Conservation (phyloP, 2,329 filamentous ascomycete species). For the Xylaria sp. region DNA sequence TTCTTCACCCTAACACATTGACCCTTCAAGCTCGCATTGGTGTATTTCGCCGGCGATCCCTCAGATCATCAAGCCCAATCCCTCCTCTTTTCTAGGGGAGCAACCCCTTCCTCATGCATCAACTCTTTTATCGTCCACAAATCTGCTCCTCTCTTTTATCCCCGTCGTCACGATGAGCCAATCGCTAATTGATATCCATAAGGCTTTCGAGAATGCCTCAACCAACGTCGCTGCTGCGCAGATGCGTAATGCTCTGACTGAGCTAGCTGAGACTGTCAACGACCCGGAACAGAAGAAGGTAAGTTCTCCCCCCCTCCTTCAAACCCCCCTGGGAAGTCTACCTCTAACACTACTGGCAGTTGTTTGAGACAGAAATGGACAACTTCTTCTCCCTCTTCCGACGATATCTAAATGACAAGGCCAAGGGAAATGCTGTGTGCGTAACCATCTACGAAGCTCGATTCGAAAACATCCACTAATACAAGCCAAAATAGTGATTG, state of each 20-base stretch:
- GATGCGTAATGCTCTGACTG: constrained; percentile 98
- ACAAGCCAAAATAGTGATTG: constrained; percentile 73
- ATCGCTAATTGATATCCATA: constrained; percentile 50
- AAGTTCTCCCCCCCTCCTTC: constrained; percentile 43
- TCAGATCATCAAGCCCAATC: neutral
- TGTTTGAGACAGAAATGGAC: constrained; percentile 99
- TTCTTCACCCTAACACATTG: neutral
- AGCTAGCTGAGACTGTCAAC: constrained; percentile 87
- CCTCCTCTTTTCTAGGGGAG: neutral
- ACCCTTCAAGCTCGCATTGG: neutral
- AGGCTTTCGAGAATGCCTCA: constrained; percentile 99
- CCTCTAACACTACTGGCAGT: constrained; percentile 57
- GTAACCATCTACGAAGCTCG: constrained; percentile 46
- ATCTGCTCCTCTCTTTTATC: neutral
- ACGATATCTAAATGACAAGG: constrained; percentile 97
- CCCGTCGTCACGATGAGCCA: constrained; percentile 21
- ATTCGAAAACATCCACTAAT: constrained; percentile 16
- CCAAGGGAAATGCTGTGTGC: constrained; percentile 91
- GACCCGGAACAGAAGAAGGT: constrained; percentile 88
- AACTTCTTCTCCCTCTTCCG: constrained; percentile 99
- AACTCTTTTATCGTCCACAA: neutral
- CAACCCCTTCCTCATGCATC: neutral
- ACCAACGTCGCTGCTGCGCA: constrained; percentile 97
- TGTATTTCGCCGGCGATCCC: neutral
- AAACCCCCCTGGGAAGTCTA: neutral